Conservation (phyloP, 371 early-diverging fungal genomes). For the Mucor plumbeus region DNA sequence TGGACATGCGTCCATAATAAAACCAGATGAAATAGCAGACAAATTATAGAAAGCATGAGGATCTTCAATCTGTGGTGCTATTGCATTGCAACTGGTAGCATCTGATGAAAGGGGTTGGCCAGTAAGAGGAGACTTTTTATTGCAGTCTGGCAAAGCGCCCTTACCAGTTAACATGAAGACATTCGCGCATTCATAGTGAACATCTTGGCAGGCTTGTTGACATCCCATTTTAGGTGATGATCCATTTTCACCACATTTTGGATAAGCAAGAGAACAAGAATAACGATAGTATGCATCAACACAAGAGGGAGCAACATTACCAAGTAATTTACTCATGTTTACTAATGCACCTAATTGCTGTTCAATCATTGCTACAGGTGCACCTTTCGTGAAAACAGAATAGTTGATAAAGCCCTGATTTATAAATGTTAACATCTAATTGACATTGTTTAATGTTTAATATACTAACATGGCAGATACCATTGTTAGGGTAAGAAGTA, state of each 20-base stretch:
- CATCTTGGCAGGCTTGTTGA: conserved; percentile 51
- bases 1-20: conserved; percentile 40
- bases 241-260: conserved; percentile 36
- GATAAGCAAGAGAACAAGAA: conserved; percentile 42
- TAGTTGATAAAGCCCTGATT: conserved; percentile 42
- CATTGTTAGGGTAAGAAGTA: conserved; percentile 23
- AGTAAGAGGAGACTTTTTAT: conserved; percentile 28
- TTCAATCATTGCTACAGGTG: conserved; percentile 32
- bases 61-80: conserved; percentile 30
- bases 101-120: conserved; percentile 43
- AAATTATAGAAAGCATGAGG: conserved; percentile 27
- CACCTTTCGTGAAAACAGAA: conserved; percentile 33
- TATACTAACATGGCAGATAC: conserved; percentile 25
- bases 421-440: conserved; percentile 1
- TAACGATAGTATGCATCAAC: conserved; percentile 49
- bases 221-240: conserved; percentile 47
- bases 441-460: not conserved
- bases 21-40: conserved; percentile 34
- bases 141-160: conserved; percentile 54
- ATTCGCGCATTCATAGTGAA: conserved; percentile 34
- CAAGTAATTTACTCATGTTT: conserved; percentile 14
- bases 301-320: conserved; percentile 36
- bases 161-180: conserved; percentile 45
- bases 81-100: conserved; percentile 45
- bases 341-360: conserved; percentile 20